phyloP scores from a whole-genome alignment of 345 rosid genomes.

The Boechera retrofracta region DNA sequence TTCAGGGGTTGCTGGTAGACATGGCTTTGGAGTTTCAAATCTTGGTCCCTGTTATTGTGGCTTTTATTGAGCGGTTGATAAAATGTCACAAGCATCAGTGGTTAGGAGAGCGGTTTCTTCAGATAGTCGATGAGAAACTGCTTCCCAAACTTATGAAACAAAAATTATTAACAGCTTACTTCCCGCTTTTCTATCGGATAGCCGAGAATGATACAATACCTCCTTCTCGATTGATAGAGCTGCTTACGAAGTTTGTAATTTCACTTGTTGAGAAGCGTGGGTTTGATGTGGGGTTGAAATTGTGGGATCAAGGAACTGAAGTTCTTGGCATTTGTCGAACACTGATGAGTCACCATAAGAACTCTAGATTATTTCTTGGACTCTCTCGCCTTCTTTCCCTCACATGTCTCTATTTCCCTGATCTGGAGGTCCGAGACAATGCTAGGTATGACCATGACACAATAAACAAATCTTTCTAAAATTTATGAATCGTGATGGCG shows the following conservation, averaged over 20 bases:
- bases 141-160: slow-evolving; percentile 68
- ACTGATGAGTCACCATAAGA: slow-evolving; percentile 78
- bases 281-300: slow-evolving; percentile 63
- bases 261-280: slow-evolving; percentile 75
- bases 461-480: slow-evolving; percentile 6
- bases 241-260: slow-evolving; percentile 66
- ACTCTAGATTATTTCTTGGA: slow-evolving; percentile 85
- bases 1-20: slow-evolving; percentile 82
- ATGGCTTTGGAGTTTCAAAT: slow-evolving; percentile 63
- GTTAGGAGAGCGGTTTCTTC: slow-evolving; percentile 86
- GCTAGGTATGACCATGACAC: slow-evolving; percentile 66
- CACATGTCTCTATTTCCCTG: slow-evolving; percentile 89
- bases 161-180: slow-evolving; percentile 66
- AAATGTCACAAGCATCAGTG: slow-evolving; percentile 73
- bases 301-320: slow-evolving; percentile 93
- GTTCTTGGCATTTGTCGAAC: slow-evolving; percentile 91
- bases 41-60: slow-evolving; percentile 78
- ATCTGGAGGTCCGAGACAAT: slow-evolving; percentile 90
- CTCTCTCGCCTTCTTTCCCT: slow-evolving; percentile 86
- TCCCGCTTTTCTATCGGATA: slow-evolving; percentile 75
- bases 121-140: slow-evolving; percentile 68
- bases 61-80: slow-evolving; percentile 69
- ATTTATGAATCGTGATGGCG: slow-evolving; percentile 10
- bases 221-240: slow-evolving; percentile 66
- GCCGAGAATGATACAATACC: slow-evolving; percentile 79